phyloP scores from a whole-genome alignment of 768 basidiomycete species.

The Pleurotus eryngii region DNA sequence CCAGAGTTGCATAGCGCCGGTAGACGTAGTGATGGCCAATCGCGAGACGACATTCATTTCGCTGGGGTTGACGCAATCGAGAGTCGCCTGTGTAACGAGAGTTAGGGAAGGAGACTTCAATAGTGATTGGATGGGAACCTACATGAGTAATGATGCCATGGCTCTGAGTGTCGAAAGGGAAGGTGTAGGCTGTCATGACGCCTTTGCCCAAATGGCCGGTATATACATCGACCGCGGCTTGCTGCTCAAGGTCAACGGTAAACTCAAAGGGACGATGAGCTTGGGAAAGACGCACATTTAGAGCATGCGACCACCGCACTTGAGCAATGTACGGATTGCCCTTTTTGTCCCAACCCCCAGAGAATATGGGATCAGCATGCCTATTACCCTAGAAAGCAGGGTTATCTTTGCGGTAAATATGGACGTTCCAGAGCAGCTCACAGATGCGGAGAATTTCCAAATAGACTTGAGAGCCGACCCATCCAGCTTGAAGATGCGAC shows the following conservation, averaged over 20 bases:
- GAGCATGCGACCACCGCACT: conserved; percentile 60
- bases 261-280: conserved; percentile 5
- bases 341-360: conserved; percentile 49
- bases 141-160: conserved; percentile 75
- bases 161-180: conserved; percentile 60
- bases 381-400: conserved; percentile 16
- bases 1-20: conserved; percentile 78
- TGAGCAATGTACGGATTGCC: conserved; percentile 57
- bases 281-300: conserved; percentile 40
- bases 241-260: conserved; percentile 31
- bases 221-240: conserved; percentile 52
- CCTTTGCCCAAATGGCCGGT: conserved; percentile 47
- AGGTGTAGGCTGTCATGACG: conserved; percentile 46
- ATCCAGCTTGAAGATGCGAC: conserved; percentile 52
- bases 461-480: conserved; percentile 31
- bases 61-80: conserved; percentile 45
- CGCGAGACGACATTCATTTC: conserved; percentile 34
- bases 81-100: conserved; percentile 37
- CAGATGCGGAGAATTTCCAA: conserved; percentile 57
- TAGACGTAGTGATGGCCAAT: conserved; percentile 62
- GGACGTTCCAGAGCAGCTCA: conserved; percentile 24
- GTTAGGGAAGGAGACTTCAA: neutral
- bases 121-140: conserved; percentile 16
- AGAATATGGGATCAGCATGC: conserved; percentile 49
- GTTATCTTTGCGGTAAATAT: too few relatives aligned